phyloP scores from a whole-genome alignment of 495 filamentous ascomycete species.

The Cairneyella variabilis region DNA sequence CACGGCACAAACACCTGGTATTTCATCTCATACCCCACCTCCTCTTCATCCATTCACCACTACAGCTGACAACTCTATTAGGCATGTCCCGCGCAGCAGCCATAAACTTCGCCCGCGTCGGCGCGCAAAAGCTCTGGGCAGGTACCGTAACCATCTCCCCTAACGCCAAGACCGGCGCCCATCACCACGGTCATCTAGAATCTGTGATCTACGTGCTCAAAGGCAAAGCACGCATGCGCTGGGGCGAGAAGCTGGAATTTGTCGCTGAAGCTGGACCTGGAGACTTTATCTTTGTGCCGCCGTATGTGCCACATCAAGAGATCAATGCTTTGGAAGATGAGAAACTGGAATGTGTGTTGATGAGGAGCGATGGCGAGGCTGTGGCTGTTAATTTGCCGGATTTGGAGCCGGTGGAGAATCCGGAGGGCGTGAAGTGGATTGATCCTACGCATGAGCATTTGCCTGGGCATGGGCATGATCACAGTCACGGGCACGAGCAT shows the following conservation, averaged over 20 bases:
- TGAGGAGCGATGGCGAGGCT: constrained; percentile 34
- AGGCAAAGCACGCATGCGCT: constrained; percentile 35
- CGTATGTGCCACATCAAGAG: constrained; percentile 37
- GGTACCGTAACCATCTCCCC: constrained; percentile 36
- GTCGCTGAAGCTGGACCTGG: constrained; percentile 36
- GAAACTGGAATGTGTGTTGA: constrained; percentile 35
- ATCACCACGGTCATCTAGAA: constrained; percentile 38
- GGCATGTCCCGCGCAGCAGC: constrained; percentile 29
- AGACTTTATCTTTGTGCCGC: constrained; percentile 38
- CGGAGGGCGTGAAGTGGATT: constrained; percentile 35
- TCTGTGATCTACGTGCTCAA: constrained; percentile 36
- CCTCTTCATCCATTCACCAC: neutral
- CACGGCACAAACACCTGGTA: constrained; percentile 34
- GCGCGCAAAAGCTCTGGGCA: constrained; percentile 37
- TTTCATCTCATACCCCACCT: neutral
- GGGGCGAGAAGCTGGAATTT: constrained; percentile 37
- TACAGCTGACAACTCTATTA: constrained; percentile 1
- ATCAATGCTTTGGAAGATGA: constrained; percentile 35
- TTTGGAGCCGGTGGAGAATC: constrained; percentile 33
- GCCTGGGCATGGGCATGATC: constrained; percentile 8
- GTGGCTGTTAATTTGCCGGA: constrained; percentile 34
- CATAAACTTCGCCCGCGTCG: constrained; percentile 34
- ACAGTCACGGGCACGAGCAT: constrained; percentile 3
- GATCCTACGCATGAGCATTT: constrained; percentile 33
- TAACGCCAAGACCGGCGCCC: constrained; percentile 36